These are phyloP conservation scores for Thalassiosira sp. DNA, from an alignment of 352 stramenopile genomes.

Conservation along the genomic window DNA sequence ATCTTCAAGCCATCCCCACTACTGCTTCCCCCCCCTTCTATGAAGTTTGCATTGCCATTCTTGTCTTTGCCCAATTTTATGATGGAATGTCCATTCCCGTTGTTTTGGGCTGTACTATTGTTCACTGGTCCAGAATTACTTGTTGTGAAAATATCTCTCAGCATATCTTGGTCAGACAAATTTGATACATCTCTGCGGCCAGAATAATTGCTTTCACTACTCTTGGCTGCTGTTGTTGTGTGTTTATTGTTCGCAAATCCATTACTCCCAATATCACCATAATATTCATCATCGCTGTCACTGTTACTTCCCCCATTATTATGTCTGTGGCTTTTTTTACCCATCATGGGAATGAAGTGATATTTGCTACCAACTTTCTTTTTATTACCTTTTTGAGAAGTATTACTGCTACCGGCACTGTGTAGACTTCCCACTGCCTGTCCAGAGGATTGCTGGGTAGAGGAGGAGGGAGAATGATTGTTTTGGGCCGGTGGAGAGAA, in stretches of 20 bases:
- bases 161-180: constrained; percentile 7
- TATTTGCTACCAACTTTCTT: constrained; percentile 9
- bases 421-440: neutral
- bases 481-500: neutral
- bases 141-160: constrained; percentile 12
- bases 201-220: neutral
- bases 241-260: neutral
- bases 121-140: too few relatives aligned
- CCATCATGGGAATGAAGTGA: constrained; percentile 5
- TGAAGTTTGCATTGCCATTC: neutral
- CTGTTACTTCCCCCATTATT: neutral
- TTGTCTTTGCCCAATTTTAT: neutral
- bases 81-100: neutral
- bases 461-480: neutral
- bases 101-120: neutral
- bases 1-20: neutral
- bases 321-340: neutral
- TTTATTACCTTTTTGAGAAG: neutral
- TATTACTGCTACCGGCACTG: neutral
- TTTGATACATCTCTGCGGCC: neutral
- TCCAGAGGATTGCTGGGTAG: neutral
- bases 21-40: neutral
- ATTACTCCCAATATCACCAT: neutral
- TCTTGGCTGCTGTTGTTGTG: neutral
- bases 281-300: neutral